Base-by-base conservation (phyloP, 2,329 filamentous ascomycete species). In the Aureobasidium sp. region DNA sequence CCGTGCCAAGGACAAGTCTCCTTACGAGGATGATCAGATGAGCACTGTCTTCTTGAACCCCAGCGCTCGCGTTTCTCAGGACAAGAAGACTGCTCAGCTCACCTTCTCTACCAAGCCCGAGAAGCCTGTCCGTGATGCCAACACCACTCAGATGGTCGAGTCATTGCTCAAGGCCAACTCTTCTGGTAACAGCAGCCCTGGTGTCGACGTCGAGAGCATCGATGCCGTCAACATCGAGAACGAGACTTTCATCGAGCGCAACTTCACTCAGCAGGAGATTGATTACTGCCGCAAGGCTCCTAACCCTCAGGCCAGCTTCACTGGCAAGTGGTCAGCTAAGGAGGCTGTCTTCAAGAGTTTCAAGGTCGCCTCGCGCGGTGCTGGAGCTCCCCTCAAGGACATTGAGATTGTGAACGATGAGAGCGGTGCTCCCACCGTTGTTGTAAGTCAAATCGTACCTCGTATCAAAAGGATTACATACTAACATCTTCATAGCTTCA, bases 321-420 rank as follows among this genome's bases (percentile, higher is more conserved):
- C 93, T 5, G 94, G 94, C 54, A 86, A 91, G 68, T 99, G 94
- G 94, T 93, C 88, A 69, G 94, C 94, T 37, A 99, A 99, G 80
- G 94, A 99, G 78, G 94, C 94, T 32, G 92, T 99, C 0, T 99
- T 99, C 83, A 99, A 99, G 84, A 91, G 90, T 41, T 81, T 99
- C 15, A 91, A 92, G 67, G 92, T 97, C 13, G 78, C 83, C 68
- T 88, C 92, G 76, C 87, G 89, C 77, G 94, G 94, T 64, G 92
- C 89, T 9, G 94, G 95, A 66, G 93, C 94, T 63, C 82, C 91
- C 16, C 76, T 99, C 76, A 94, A 88, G 80, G 92, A 97, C 45
- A 99, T 99, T 78, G 95, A 99, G 78, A 93, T 99, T 69, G 75
- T 85, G 65, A 87, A 86, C 69, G 87, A 92, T 70, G 86, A 89